Conservation (phyloP, 306 rosid species). For the Ziziphus jujuba region DNA sequence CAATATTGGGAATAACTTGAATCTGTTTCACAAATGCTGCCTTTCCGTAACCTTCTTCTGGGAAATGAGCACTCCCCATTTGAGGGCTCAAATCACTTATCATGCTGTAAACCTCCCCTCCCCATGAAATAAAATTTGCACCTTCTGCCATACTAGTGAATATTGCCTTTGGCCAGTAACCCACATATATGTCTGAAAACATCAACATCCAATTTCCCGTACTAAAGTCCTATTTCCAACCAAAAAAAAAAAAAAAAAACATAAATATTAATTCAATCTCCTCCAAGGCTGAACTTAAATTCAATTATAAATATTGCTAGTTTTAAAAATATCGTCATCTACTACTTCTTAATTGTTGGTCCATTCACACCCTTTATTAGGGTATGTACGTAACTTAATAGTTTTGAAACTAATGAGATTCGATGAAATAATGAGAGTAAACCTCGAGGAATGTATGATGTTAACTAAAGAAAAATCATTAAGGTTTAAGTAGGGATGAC, state of each 20-base stretch:
- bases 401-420: too few species aligned
- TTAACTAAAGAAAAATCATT: too few species aligned
- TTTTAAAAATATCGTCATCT: too few species aligned
- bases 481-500: too few species aligned
- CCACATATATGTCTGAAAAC: slow-evolving; percentile 15
- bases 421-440: too few species aligned
- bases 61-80: slow-evolving; percentile 32
- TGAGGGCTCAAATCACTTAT: slow-evolving; percentile 3
- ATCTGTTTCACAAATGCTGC: slow-evolving; percentile 23
- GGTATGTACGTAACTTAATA: too few species aligned
- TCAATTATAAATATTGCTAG: too few species aligned
- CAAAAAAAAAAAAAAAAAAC: too few species aligned
- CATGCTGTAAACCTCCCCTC: slow-evolving; percentile 23
- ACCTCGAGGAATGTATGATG: too few species aligned
- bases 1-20: background rate
- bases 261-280: background rate
- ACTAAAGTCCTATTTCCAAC: slow-evolving; percentile 3
- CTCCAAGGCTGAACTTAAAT: background rate
- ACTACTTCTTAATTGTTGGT: too few species aligned
- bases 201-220: slow-evolving; percentile 25
- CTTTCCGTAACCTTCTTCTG: slow-evolving; percentile 14
- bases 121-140: slow-evolving; percentile 11
- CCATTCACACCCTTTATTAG: too few species aligned
- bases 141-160: slow-evolving; percentile 9
- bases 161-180: slow-evolving; percentile 29